phyloP scores from a whole-genome alignment of 2,329 filamentous ascomycete species.

The Colletotrichum echinochloae region DNA sequence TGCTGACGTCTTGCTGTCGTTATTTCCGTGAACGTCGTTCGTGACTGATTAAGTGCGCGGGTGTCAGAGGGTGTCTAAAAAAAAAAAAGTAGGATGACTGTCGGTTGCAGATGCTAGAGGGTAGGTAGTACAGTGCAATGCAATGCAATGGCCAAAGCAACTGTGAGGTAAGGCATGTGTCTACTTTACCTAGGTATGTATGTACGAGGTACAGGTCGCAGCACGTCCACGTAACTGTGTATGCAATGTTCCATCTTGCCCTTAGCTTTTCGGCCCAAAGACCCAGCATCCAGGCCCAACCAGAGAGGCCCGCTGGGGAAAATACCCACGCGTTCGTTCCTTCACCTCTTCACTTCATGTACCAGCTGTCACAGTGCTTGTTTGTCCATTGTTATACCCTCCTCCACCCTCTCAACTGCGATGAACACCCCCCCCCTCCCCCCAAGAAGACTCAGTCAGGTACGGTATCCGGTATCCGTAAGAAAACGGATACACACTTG shows the following conservation, averaged over 20 bases:
- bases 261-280: slow-evolving; percentile 30
- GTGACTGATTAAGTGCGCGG: slow-evolving; percentile 21
- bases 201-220: slow-evolving; percentile 22
- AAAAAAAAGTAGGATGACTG: slow-evolving; percentile 5
- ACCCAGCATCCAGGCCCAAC: slow-evolving; percentile 32
- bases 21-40: slow-evolving; percentile 8
- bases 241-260: slow-evolving; percentile 31
- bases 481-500: not conserved
- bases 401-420: not conserved
- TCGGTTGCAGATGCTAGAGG: slow-evolving; percentile 23
- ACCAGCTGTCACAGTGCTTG: not conserved
- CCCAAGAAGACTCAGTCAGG: slow-evolving; percentile 5
- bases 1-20: slow-evolving; percentile 1
- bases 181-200: not conserved
- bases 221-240: slow-evolving; percentile 8
- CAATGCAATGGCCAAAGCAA: slow-evolving; percentile 24
- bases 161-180: slow-evolving; percentile 28
- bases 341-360: not conserved
- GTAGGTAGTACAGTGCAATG: slow-evolving; percentile 25
- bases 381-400: slow-evolving; percentile 5
- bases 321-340: not conserved
- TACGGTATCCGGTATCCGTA: no score
- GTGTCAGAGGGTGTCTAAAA: slow-evolving; percentile 11
- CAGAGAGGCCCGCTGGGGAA: slow-evolving; percentile 6
- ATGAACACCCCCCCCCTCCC: not conserved